phyloP scores from a whole-genome alignment of 768 basidiomycete genomes.

The Flagelloscypha sp. region DNA sequence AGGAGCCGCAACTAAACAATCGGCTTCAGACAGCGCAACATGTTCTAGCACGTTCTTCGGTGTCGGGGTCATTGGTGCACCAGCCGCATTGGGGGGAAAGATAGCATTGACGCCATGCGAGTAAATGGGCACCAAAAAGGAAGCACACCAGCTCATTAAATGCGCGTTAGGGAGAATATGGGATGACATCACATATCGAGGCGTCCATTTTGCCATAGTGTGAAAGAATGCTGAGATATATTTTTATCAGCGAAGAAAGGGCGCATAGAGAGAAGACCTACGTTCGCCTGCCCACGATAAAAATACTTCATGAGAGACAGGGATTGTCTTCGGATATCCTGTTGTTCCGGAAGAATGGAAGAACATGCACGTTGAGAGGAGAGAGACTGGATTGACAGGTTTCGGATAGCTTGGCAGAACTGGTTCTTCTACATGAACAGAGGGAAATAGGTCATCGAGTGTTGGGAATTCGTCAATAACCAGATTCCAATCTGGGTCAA shows the following conservation, averaged over 20 bases:
- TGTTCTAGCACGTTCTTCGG: slow-evolving; percentile 31
- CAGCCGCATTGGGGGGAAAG: too few species aligned
- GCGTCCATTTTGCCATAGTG: too few species aligned
- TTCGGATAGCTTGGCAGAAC: slow-evolving; percentile 4
- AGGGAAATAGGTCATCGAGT: slow-evolving; percentile 18
- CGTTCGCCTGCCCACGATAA: slow-evolving; percentile 27
- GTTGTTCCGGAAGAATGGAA: slow-evolving; percentile 46
- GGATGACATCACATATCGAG: too few species aligned
- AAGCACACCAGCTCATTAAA: too few species aligned
- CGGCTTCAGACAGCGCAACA: slow-evolving; percentile 18
- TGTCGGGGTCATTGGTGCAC: slow-evolving; percentile 32
- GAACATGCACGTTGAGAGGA: slow-evolving; percentile 22
- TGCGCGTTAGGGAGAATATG: too few species aligned
- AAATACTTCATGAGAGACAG: slow-evolving; percentile 21
- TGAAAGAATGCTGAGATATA: too few species aligned
- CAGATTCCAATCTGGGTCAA: slow-evolving; percentile 9
- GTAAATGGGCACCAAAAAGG: too few species aligned
- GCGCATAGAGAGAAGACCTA: too few species aligned
- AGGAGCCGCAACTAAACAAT: slow-evolving; percentile 27
- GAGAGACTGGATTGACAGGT: slow-evolving; percentile 6
- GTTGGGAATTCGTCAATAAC: slow-evolving; percentile 11
- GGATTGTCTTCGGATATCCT: slow-evolving; percentile 36
- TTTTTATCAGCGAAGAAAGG: too few species aligned
- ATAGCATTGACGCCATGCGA: too few species aligned
- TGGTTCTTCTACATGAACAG: slow-evolving; percentile 19